These are phyloP conservation scores for Penicillium occitanis DNA, from an alignment of 2,329 filamentous ascomycete genomes.

Conservation along the genomic window DNA sequence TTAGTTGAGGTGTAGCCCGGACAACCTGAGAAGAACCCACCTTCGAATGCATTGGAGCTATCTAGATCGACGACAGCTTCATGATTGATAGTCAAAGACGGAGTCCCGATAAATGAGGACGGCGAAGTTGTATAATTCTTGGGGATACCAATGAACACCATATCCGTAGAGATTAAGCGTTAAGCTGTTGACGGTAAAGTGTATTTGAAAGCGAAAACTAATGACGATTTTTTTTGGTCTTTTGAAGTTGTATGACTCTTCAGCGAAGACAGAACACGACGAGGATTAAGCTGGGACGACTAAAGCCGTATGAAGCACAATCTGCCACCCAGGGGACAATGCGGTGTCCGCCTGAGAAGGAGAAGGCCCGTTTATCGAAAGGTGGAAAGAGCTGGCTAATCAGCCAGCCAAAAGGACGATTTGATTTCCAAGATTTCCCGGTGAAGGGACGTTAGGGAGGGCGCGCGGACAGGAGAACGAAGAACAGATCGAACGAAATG, in stretches of 20 bases:
- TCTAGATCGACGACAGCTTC: conserved; percentile 90
- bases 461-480: conserved; percentile 76
- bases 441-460: conserved; percentile 80
- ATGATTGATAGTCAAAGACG: conserved; percentile 94
- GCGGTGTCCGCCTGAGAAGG: conserved; percentile 86
- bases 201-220: conserved; percentile 30
- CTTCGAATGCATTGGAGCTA: conserved; percentile 95
- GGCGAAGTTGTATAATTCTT: conserved; percentile 79
- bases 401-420: conserved; percentile 66
- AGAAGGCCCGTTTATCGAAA: conserved; percentile 79
- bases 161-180: conserved; percentile 55
- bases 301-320: conserved; percentile 75
- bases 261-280: conserved; percentile 17
- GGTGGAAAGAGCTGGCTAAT: conserved; percentile 63
- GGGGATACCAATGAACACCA: conserved; percentile 81
- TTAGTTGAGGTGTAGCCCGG: conserved; percentile 25
- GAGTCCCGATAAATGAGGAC: conserved; percentile 72
- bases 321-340: conserved; percentile 97
- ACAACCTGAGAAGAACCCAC: conserved; percentile 45
- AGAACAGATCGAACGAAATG: conserved; percentile 85
- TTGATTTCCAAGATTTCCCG: conserved; percentile 43
- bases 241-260: conserved; percentile 9
- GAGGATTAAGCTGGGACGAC: conserved; percentile 20
- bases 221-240: background rate
- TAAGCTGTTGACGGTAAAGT: conserved; percentile 21